Evolutionary conservation across 306 rosid genomes (phyloP), one percentile per base, ranked within the genome.

Genomic region (Vicia sativa): DNA sequence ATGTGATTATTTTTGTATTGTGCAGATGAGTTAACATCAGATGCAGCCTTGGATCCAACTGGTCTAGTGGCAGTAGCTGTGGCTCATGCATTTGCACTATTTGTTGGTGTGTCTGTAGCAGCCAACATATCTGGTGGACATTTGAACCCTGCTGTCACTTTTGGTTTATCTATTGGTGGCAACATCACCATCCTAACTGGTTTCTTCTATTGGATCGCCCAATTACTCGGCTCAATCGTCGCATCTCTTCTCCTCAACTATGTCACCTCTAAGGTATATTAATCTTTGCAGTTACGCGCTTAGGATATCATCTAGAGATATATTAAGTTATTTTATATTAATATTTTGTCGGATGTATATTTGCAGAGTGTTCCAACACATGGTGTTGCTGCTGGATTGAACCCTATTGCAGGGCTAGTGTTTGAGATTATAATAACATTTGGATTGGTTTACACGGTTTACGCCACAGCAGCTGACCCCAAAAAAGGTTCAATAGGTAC

Each of bases 81-180:
- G 49, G 95, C 96, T 14, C 95, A 92, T 18, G 98, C 87, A 23
- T 80, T 92, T 66, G 98, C 88, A 3, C 81, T 92, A 11, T 89
- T 89, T 10, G 96, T 87, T 0, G 98, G 98, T 0, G 95, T 92
- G 41, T 66, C 96, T 3, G 26, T 89, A 1, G 95, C 96, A 2
- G 95, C 96, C 65, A 87, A 90, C 86, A 84, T 81, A 82, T 90
- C 96, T 4, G 98, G 98, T 42, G 98, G 98, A 61, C 98, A 92
- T 73, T 75, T 92, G 83, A 92, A 92, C 43, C 98, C 98, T 38
- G 98, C 98, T 16, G 98, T 92, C 59, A 92, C 98, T 9, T 67
- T 92, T 7, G 96, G 98, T 57, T 84, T 89, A 91, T 88, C 95
- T 0, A 10, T 92, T 31, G 95, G 92, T 70, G 98, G 98, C 79